Conservation (phyloP, 257 asterid species). For the Prunella vulgaris region DNA sequence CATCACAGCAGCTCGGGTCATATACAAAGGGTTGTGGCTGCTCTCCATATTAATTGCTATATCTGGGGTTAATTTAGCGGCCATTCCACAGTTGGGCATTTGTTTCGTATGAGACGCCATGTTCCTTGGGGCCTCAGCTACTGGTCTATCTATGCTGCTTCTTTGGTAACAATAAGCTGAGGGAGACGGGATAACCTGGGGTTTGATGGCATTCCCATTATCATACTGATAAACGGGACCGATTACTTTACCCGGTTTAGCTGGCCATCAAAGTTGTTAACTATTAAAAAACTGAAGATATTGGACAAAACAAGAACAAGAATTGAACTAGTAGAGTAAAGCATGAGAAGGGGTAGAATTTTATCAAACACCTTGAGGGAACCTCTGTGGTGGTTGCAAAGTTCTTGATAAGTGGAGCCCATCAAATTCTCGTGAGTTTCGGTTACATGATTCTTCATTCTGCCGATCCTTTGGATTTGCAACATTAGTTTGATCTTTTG, state of each 20-base stretch:
- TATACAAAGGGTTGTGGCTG: conserved; percentile 40
- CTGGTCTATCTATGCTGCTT: conserved; percentile 38
- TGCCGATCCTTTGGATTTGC: conserved; percentile 40
- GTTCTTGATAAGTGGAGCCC: conserved; percentile 46
- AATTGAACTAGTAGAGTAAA: not conserved
- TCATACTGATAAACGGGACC: conserved; percentile 45
- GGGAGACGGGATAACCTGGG: conserved; percentile 36
- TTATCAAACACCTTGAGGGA: conserved; percentile 45
- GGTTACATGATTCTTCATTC: conserved; percentile 44
- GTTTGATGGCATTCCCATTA: conserved; percentile 33
- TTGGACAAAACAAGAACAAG: not conserved
- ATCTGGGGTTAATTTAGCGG: conserved; percentile 62
- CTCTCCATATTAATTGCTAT: conserved; percentile 57
- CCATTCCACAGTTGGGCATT: conserved; percentile 50
- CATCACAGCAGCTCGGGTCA: conserved; percentile 40
- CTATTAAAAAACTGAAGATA: not conserved
- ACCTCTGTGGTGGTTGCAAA: conserved; percentile 52
- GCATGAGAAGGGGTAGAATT: not conserved
- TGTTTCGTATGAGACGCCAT: conserved; percentile 39
- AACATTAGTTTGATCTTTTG: conserved; percentile 41
- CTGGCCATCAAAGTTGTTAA: conserved; percentile 25
- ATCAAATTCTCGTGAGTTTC: conserved; percentile 44
- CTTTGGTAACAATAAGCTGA: conserved; percentile 35
- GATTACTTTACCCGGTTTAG: conserved; percentile 62
- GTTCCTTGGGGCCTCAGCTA: conserved; percentile 27